Base-by-base conservation (phyloP, 2,329 filamentous ascomycete genomes). In the Paraphaeosphaeria minitans region DNA sequence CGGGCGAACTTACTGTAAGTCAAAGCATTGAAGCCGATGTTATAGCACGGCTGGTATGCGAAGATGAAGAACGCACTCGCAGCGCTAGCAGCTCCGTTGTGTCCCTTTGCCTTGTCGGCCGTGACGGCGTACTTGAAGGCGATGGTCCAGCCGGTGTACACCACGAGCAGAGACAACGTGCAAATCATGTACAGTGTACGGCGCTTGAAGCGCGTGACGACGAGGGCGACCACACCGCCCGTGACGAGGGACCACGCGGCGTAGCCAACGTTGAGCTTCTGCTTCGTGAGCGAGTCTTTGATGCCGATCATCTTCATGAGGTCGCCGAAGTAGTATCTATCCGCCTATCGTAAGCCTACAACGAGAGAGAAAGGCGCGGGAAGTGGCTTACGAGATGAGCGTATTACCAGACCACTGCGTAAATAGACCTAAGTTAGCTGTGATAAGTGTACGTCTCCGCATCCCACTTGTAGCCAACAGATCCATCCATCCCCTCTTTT, bases 341-440 rank as follows among this genome's bases (percentile, higher is more conserved):
- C 21, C 3, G 27, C 13, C 3, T 43, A 24, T 53, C 27, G 43
- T 41, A 22, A 27, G n/a, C 22, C 22, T 41, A 41, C 21, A 14
- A 14, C 4, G 31, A 13, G 9, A 6, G 31, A 22, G 35, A 22
- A 43, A 56, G 24, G 37, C 16, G 12, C 21, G 14, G 21, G 29
- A 37, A 22, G 5, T 16, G 5, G 58, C 60, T 57, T 57, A 63
- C 59, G 61, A 65, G 81, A 86, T 73, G 88, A 85, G 4, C 87
- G 76, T 19, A 66, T 88, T 89, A 45, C 87, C 87, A 53, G 83
- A 85, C 74, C 87, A 89, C 74, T 89, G 86, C 3, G 85, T 87
- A 67, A 89, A 87, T 65, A 89, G 75, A 66, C 85, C 87, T 19
- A 89, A 79, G 0, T 84, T 86, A 45, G 88, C 71, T 29, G 87